These are phyloP conservation scores for Alternaria dauci DNA, from an alignment of 2,329 filamentous ascomycete genomes.

Conservation along the genomic window DNA sequence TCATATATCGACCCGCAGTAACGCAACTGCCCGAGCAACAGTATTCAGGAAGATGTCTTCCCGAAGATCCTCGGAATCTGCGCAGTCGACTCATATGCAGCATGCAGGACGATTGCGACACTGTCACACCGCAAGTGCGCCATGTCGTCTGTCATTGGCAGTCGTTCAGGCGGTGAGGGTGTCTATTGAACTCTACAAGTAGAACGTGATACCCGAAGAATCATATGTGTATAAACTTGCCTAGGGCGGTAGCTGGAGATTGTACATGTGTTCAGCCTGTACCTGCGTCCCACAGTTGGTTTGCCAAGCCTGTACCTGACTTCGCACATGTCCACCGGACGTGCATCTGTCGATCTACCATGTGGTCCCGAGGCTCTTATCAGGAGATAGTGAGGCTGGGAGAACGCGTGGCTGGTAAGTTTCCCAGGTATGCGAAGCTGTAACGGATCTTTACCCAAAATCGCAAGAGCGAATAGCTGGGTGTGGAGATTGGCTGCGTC, in stretches of 20 bases:
- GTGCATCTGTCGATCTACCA: background rate
- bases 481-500: background rate
- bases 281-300: background rate
- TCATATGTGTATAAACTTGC: background rate
- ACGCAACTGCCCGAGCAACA: background rate
- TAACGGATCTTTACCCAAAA: background rate
- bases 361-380: background rate
- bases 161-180: background rate
- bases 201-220: background rate
- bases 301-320: background rate
- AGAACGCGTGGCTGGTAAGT: accelerated
- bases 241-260: background rate
- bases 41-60: background rate
- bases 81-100: background rate
- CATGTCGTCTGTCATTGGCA: background rate
- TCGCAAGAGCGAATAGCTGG: background rate
- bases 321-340: background rate
- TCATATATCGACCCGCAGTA: background rate
- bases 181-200: background rate
- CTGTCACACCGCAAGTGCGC: background rate
- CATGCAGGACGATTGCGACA: background rate
- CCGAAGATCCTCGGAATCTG: background rate
- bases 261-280: background rate
- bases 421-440: background rate
- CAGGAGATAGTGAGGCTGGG: background rate